Evolutionary conservation across 148 eudicot species (phyloP).

Genomic region (Salicornia ramosissima): DNA sequence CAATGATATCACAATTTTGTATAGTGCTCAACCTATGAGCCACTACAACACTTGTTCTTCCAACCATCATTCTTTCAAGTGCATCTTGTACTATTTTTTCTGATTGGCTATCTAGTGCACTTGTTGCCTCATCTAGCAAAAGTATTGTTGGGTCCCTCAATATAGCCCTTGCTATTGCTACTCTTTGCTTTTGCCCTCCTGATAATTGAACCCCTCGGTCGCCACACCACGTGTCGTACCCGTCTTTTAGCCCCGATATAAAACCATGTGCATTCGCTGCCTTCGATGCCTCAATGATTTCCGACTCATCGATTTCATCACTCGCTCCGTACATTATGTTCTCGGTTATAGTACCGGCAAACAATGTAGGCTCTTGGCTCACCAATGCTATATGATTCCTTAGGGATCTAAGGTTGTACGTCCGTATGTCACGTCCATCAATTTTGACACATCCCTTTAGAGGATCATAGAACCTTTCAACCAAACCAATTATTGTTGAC

Average conservation of each 20-base stretch:
- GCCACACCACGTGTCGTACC: conserved; percentile 70
- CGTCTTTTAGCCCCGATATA: conserved; percentile 53
- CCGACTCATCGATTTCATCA: conserved; percentile 39
- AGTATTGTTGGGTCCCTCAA: conserved; percentile 51
- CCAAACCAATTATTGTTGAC: conserved; percentile 62
- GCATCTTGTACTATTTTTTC: conserved; percentile 79
- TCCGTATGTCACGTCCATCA: conserved; percentile 54
- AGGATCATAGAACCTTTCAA: conserved; percentile 85
- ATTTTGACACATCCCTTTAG: conserved; percentile 45
- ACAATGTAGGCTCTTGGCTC: conserved; percentile 78
- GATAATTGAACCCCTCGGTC: conserved; percentile 77
- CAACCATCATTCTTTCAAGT: conserved; percentile 65
- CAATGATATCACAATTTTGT: conserved; percentile 59
- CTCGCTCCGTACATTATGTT: conserved; percentile 59
- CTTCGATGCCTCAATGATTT: conserved; percentile 56
- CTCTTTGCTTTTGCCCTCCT: conserved; percentile 80
- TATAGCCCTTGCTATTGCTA: conserved; percentile 83
- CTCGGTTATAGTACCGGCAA: conserved; percentile 55
- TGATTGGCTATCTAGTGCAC: conserved; percentile 71
- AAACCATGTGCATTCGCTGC: conserved; percentile 78
- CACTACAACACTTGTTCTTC: conserved; percentile 71
- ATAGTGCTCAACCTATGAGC: conserved; percentile 78
- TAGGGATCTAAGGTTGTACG: conserved; percentile 48
- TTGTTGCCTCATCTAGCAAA: conserved; percentile 78
- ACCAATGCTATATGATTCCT: conserved; percentile 73